Evolutionary conservation across 805 yeast species (phyloP).

Genomic region (Blastobotrys attinorum): DNA sequence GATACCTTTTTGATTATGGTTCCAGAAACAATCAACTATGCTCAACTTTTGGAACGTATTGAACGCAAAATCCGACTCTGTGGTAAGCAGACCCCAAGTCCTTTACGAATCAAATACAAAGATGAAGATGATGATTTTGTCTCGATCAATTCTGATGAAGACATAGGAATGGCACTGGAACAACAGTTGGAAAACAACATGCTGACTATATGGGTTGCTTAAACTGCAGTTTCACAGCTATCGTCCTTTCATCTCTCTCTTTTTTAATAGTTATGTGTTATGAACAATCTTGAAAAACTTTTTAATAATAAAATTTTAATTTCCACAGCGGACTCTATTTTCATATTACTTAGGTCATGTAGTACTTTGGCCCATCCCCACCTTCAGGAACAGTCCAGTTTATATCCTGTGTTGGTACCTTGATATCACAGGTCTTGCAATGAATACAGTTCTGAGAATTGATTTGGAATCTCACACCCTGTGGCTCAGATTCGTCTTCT

Average conservation of each 20-base stretch:
- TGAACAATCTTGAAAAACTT: not conserved
- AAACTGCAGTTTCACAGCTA: constrained; percentile 3
- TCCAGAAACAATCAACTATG: constrained; percentile 42
- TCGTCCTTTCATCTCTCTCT: too few relatives aligned
- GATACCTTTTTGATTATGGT: constrained; percentile 58
- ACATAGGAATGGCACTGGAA: constrained; percentile 79
- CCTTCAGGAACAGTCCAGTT: constrained; percentile 98
- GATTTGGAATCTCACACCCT: constrained; percentile 80
- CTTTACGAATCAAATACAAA: constrained; percentile 60
- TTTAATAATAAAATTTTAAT: too few relatives aligned
- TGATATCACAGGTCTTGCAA: constrained; percentile 97
- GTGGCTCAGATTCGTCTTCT: constrained; percentile 49
- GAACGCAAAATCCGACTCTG: constrained; percentile 48
- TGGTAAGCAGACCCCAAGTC: constrained; percentile 36
- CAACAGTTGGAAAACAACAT: constrained; percentile 8
- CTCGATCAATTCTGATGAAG: constrained; percentile 76
- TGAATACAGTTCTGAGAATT: constrained; percentile 97
- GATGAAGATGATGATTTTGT: constrained; percentile 97
- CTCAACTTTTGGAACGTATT: constrained; percentile 49
- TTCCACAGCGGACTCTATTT: too few relatives aligned
- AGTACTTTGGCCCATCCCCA: constrained; percentile 96
- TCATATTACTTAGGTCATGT: constrained; percentile 47
- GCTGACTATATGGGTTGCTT: constrained; percentile 20
- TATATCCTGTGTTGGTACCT: constrained; percentile 91
- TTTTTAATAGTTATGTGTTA: not conserved